Percentiles rank a stretch among this genome's conserved stretches.
Conservation (phyloP, 148 eudicot genomes). For the Talinum fruticosum region DNA sequence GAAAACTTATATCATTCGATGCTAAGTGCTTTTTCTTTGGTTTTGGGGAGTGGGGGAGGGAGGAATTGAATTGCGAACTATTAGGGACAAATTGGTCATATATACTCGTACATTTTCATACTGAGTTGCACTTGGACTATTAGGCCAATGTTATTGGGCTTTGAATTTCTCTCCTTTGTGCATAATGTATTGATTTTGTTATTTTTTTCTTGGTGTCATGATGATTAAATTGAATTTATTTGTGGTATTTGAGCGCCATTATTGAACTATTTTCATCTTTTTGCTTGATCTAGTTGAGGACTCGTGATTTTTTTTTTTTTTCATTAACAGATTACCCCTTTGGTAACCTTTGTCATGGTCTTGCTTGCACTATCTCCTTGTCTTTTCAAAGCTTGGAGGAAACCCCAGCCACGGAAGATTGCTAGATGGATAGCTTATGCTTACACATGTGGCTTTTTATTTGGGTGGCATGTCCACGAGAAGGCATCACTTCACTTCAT, state of each 20-base stretch:
- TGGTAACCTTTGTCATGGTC: constrained; percentile 66
- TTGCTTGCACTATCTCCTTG: constrained; percentile 75
- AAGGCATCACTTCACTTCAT: constrained; percentile 92
- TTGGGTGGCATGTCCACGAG: constrained; percentile 99
- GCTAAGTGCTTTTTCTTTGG: background rate
- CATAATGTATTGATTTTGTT: background rate
- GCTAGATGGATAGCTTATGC: constrained; percentile 92
- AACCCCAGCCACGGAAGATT: constrained; percentile 73
- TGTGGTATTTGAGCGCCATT: too few species aligned
- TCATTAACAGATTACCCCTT: constrained; percentile 64
- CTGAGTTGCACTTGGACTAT: background rate
- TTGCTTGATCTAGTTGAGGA: background rate
- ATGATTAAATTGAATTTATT: background rate
- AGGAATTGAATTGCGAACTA: background rate
- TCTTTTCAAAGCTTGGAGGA: constrained; percentile 76
- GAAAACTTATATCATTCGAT: background rate
- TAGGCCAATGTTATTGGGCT: background rate
- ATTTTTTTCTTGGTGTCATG: background rate
- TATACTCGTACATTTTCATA: background rate
- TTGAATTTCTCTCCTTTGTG: background rate
- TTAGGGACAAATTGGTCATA: background rate
- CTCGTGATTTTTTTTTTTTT: background rate
- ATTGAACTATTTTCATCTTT: background rate
- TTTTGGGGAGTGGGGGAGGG: background rate
- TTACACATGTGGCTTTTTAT: constrained; percentile 85